Evolutionary conservation across 169 alveolate genomes (phyloP).

Genomic region (Plasmodium relictum): DNA sequence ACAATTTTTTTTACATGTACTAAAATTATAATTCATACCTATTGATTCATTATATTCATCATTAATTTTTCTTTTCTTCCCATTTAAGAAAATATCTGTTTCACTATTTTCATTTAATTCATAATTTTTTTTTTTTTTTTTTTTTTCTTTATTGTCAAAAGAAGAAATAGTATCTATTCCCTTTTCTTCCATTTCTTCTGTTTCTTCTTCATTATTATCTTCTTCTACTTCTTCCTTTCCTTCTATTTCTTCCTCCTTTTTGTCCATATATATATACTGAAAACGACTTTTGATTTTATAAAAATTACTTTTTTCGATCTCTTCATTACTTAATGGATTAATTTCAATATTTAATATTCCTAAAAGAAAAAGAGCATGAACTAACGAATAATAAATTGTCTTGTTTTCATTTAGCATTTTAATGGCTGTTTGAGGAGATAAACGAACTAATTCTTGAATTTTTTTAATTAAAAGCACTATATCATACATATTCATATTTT

Average conservation of each 20-base stretch:
- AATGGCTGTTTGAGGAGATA: slow-evolving; percentile 62
- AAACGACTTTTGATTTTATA: slow-evolving; percentile 32
- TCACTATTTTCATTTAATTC: too few relatives aligned
- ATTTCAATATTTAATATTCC: slow-evolving; percentile 49
- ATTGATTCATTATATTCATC: too few relatives aligned
- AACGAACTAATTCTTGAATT: slow-evolving; percentile 42
- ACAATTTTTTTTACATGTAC: too few relatives aligned
- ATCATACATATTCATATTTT: slow-evolving; percentile 69
- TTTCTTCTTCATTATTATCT: neutral
- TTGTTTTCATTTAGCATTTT: slow-evolving; percentile 34
- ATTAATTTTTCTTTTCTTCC: too few relatives aligned
- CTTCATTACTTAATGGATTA: slow-evolving; percentile 26
- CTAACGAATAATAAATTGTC: slow-evolving; percentile 25
- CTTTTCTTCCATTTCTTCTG: neutral
- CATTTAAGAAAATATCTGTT: too few relatives aligned
- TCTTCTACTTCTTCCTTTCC: neutral
- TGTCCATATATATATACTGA: slow-evolving; percentile 24
- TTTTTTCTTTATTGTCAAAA: too few relatives aligned
- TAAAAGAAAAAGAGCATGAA: slow-evolving; percentile 72
- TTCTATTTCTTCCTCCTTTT: neutral
- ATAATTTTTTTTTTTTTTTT: too few relatives aligned
- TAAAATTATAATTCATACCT: too few relatives aligned
- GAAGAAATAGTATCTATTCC: too few relatives aligned
- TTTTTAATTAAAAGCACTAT: slow-evolving; percentile 17
- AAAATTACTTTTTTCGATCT: slow-evolving; percentile 6